Conservation (phyloP, 1,284 basidiomycete genomes). For the Sporisorium graminicola region DNA sequence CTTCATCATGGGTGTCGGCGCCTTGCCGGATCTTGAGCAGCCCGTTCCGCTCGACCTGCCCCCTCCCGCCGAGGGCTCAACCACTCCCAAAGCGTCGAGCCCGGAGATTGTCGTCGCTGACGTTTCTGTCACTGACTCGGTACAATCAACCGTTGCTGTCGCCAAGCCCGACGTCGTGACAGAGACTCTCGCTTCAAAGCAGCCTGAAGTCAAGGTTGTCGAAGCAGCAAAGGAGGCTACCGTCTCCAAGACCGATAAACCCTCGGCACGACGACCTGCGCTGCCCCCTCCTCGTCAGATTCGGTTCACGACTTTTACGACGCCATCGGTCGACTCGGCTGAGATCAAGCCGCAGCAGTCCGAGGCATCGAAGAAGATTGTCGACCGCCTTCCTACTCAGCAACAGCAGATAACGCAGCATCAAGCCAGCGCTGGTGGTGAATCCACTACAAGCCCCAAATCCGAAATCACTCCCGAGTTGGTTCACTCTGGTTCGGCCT, state of each 20-base stretch:
- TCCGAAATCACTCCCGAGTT: slow-evolving; percentile 33
- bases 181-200: background rate
- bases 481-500: slow-evolving; percentile 32
- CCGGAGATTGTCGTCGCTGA: slow-evolving; percentile 14
- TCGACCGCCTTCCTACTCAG: background rate
- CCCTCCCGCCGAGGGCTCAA: slow-evolving; percentile 32
- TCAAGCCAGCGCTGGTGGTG: slow-evolving; percentile 14
- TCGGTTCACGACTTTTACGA: slow-evolving; percentile 46
- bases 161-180: slow-evolving; percentile 5
- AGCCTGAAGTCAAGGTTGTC: slow-evolving; percentile 5
- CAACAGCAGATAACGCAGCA: slow-evolving; percentile 43
- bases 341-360: slow-evolving; percentile 21
- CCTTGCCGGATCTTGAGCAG: slow-evolving; percentile 46
- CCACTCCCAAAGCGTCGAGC: slow-evolving; percentile 29
- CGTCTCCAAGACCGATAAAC: slow-evolving; percentile 25
- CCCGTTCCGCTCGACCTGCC: slow-evolving; percentile 40
- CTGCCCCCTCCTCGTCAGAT: slow-evolving; percentile 51
- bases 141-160: background rate
- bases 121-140: background rate
- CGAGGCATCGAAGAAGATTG: slow-evolving; percentile 12
- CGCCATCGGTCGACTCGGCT: slow-evolving; percentile 25
- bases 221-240: slow-evolving; percentile 10
- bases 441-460: slow-evolving; percentile 14
- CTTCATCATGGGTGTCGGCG: slow-evolving; percentile 42
- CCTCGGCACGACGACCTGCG: slow-evolving; percentile 30